Evolutionary conservation across 2,329 filamentous ascomycete genomes (phyloP).

Genomic region (Aspergillus novofumigatus): DNA sequence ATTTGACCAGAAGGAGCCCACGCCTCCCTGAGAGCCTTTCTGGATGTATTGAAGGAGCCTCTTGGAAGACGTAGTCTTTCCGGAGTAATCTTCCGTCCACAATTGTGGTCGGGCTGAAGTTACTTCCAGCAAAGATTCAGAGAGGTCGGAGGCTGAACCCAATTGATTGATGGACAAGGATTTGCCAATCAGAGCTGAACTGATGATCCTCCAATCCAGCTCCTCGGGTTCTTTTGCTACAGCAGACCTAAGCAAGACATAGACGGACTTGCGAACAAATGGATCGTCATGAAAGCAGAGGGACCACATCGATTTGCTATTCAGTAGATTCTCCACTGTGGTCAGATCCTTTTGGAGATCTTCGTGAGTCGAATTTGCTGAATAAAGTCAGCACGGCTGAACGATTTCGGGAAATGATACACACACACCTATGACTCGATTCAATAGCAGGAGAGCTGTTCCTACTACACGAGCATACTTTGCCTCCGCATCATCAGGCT

Average conservation of each 20-base stretch:
- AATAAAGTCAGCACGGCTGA: constrained; percentile 10
- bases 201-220: constrained; percentile 62
- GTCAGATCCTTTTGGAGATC: constrained; percentile 59
- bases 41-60: constrained; percentile 69
- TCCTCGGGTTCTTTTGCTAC: constrained; percentile 45
- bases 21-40: constrained; percentile 77
- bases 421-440: constrained; percentile 47
- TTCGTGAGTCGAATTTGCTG: constrained; percentile 31
- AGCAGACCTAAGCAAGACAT: constrained; percentile 51
- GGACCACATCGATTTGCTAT: constrained; percentile 58
- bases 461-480: constrained; percentile 80
- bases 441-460: constrained; percentile 53
- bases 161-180: constrained; percentile 68
- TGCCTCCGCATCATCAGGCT: constrained; percentile 74
- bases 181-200: constrained; percentile 67
- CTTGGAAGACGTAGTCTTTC: constrained; percentile 53
- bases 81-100: constrained; percentile 66
- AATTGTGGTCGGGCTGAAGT: constrained; percentile 63
- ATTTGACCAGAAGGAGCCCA: constrained; percentile 67
- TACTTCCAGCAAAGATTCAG: constrained; percentile 62
- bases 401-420: background rate
- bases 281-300: constrained; percentile 55
- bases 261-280: constrained; percentile 55
- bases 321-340: constrained; percentile 64
- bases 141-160: constrained; percentile 68